A percentile compares a stretch with the other conserved stretches of the same genome.
Evolutionary conservation across 164 flowering plant species (phyloP).

Genomic region (Cinnamomum chago): DNA sequence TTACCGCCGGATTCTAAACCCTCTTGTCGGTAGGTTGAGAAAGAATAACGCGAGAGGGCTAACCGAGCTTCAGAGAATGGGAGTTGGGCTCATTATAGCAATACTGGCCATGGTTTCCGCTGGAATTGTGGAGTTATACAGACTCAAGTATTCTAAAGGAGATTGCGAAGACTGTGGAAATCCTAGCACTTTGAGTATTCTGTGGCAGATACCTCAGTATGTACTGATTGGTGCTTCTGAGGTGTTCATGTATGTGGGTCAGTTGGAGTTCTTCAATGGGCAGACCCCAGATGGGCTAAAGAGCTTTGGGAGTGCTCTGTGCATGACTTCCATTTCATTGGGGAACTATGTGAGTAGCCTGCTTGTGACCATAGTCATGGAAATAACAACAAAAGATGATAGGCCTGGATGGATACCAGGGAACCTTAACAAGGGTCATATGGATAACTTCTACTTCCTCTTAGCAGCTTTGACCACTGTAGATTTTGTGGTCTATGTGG

Average conservation of each 20-base stretch:
- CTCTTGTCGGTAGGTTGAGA: slow-evolving; percentile 46
- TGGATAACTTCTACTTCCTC: slow-evolving; percentile 85
- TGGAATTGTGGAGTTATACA: slow-evolving; percentile 65
- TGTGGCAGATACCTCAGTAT: slow-evolving; percentile 96
- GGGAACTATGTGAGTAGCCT: slow-evolving; percentile 90
- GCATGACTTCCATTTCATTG: slow-evolving; percentile 88
- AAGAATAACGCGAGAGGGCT: slow-evolving; percentile 49
- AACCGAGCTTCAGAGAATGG: slow-evolving; percentile 89
- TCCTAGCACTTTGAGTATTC: slow-evolving; percentile 75
- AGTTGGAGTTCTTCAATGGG: slow-evolving; percentile 84
- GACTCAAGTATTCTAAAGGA: slow-evolving; percentile 54
- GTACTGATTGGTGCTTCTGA: slow-evolving; percentile 83
- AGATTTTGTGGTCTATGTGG: slow-evolving; percentile 56
- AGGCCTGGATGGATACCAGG: slow-evolving; percentile 94
- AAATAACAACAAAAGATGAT: slow-evolving; percentile 53
- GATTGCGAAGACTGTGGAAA: slow-evolving; percentile 58
- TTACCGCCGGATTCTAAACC: slow-evolving; percentile 62
- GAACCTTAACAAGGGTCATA: slow-evolving; percentile 81
- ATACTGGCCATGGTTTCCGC: slow-evolving; percentile 78
- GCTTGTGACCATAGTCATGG: slow-evolving; percentile 72
- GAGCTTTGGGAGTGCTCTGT: slow-evolving; percentile 95
- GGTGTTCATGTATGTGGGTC: slow-evolving; percentile 93
- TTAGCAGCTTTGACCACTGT: slow-evolving; percentile 56
- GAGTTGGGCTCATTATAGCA: slow-evolving; percentile 79
- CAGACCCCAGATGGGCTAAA: slow-evolving; percentile 90